These are phyloP conservation scores for Fusarium camptoceras DNA, from an alignment of 2,329 filamentous ascomycete genomes.

Conservation along the genomic window DNA sequence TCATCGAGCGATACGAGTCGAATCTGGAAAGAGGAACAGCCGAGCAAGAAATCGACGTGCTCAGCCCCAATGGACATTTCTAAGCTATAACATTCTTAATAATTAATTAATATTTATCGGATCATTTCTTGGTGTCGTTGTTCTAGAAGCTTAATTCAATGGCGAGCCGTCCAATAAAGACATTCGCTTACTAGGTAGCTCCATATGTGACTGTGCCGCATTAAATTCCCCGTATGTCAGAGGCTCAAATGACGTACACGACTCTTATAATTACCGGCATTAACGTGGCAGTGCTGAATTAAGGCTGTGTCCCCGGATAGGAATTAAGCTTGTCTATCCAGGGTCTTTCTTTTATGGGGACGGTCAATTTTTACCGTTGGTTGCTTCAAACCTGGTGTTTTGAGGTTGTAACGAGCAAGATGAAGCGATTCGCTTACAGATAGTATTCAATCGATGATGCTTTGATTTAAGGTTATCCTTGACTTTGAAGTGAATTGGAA, in stretches of 20 bases:
- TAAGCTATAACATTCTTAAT: conserved; percentile 1
- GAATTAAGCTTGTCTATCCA: conserved; percentile 34
- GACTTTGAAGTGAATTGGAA: neutral
- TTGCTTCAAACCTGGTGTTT: conserved; percentile 5
- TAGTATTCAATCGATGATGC: conserved; percentile 25
- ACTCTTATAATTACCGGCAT: conserved; percentile 19
- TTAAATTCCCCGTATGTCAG: neutral
- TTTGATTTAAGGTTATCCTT: conserved; percentile 4
- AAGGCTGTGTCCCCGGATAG: conserved; percentile 12
- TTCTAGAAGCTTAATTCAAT: conserved; percentile 20
- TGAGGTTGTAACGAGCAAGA: neutral
- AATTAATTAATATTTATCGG: neutral
- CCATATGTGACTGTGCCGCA: neutral
- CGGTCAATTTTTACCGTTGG: conserved; percentile 34
- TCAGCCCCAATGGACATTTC: conserved; percentile 32
- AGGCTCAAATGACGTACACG: conserved; percentile 27
- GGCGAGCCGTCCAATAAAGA: neutral
- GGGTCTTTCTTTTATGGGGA: conserved; percentile 28
- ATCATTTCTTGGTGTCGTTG: neutral
- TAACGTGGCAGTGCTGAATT: conserved; percentile 7
- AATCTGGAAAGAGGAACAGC: conserved; percentile 31
- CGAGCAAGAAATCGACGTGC: conserved; percentile 25
- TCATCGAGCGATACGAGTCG: conserved; percentile 28
- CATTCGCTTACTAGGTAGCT: neutral
- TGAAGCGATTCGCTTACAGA: conserved; percentile 1